A percentile compares a stretch with the other conserved stretches of the same genome.
phyloP scores from a whole-genome alignment of 768 basidiomycete genomes.

The Mycena belliarum region DNA sequence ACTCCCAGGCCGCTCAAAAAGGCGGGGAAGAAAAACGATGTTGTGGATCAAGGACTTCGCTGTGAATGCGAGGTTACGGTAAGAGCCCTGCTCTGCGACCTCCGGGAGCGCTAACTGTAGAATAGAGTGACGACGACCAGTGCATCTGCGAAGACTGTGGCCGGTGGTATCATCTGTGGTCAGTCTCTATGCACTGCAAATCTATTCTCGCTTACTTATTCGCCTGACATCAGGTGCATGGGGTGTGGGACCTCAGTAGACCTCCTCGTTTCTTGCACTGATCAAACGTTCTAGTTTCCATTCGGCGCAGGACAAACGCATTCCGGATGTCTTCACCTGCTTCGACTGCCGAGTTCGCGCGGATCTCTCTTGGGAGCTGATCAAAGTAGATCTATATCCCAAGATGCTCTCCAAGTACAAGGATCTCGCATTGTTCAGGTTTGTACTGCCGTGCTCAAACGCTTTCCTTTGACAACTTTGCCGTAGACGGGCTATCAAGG shows the following conservation, averaged over 20 bases:
- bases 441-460: not conserved
- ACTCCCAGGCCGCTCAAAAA: conserved; percentile 20
- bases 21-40: conserved; percentile 13
- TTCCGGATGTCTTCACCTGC: conserved; percentile 66
- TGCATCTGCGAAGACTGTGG: conserved; percentile 75
- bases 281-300: conserved; percentile 52
- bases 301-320: conserved; percentile 51
- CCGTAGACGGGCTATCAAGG: conserved; percentile 68
- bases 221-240: conserved; percentile 41
- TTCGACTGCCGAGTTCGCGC: conserved; percentile 74
- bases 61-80: conserved; percentile 74
- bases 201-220: not conserved
- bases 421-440: conserved; percentile 76
- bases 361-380: conserved; percentile 71
- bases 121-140: conserved; percentile 55
- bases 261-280: not conserved
- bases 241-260: conserved; percentile 27
- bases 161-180: conserved; percentile 81
- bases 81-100: conserved; percentile 19
- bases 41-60: conserved; percentile 45
- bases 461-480: not conserved
- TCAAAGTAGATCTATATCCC: conserved; percentile 58
- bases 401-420: conserved; percentile 63
- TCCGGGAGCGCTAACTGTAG: not conserved
- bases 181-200: conserved; percentile 21